These are phyloP conservation scores for Lentinula sp. DNA, from an alignment of 768 basidiomycete species.

Conservation along the genomic window DNA sequence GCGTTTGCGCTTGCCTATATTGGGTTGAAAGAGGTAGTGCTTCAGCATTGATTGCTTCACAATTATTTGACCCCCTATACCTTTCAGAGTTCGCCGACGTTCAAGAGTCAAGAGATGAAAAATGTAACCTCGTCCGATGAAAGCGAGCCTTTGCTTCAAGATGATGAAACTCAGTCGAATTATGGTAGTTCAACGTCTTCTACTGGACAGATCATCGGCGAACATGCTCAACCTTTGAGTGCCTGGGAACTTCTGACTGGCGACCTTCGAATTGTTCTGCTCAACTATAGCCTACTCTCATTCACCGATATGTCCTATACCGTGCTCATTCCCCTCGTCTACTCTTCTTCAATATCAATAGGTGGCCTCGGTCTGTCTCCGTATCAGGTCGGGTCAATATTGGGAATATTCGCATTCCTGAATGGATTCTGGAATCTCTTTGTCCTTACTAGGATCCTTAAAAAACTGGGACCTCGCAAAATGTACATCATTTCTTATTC, in stretches of 20 bases:
- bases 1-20: conserved; percentile 15
- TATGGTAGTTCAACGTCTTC: neutral
- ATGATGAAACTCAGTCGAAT: neutral
- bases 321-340: conserved; percentile 21
- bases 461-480: conserved; percentile 46
- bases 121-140: neutral
- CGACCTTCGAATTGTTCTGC: conserved; percentile 18
- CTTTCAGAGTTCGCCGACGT: neutral
- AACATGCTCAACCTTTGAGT: conserved; percentile 6
- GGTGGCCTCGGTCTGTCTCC: conserved; percentile 51
- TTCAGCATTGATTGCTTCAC: neutral
- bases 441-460: conserved; percentile 44
- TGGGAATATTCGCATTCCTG: conserved; percentile 39
- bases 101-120: neutral
- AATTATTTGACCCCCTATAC: neutral
- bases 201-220: neutral
- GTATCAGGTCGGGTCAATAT: conserved; percentile 41
- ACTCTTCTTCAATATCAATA: conserved; percentile 40
- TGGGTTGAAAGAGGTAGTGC: conserved; percentile 21
- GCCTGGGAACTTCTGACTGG: conserved; percentile 17
- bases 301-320: conserved; percentile 23
- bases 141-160: neutral
- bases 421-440: conserved; percentile 51
- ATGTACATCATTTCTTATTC: conserved; percentile 36
- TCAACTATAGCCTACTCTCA: conserved; percentile 20